Conservation (phyloP, 768 basidiomycete genomes). For the Serendipita sp. region DNA sequence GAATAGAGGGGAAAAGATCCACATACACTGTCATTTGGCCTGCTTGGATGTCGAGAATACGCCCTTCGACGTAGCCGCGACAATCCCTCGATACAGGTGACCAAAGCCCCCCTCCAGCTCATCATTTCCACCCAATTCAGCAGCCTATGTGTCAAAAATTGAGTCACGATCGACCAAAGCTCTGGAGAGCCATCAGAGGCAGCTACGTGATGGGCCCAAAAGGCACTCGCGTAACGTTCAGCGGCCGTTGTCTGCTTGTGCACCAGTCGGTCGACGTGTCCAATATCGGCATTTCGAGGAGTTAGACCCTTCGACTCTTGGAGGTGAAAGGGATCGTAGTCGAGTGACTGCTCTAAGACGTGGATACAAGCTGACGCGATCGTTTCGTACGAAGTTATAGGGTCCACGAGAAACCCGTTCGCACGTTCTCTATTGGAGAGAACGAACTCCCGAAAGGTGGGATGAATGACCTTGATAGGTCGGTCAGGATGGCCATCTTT, state of each 20-base stretch:
- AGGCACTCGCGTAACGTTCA: neutral
- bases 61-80: neutral
- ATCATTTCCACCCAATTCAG: neutral
- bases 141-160: neutral
- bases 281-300: neutral
- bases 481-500: constrained; percentile 1
- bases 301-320: no score
- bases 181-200: neutral
- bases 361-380: neutral
- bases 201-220: neutral
- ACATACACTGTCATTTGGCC: neutral
- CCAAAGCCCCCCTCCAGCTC: neutral
- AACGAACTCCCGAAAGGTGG: neutral
- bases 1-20: neutral
- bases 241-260: neutral
- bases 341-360: neutral
- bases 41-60: neutral
- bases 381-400: neutral
- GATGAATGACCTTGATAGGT: neutral
- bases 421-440: neutral
- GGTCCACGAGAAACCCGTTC: neutral
- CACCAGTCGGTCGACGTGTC: neutral
- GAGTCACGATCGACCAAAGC: neutral
- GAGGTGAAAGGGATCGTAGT: neutral
- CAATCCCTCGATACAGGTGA: neutral